Percentiles rank a stretch among this genome's conserved stretches.
These are phyloP conservation scores for Coemansia sp. DNA, from an alignment of 192 early-diverging fungal genomes.

Conservation along the genomic window DNA sequence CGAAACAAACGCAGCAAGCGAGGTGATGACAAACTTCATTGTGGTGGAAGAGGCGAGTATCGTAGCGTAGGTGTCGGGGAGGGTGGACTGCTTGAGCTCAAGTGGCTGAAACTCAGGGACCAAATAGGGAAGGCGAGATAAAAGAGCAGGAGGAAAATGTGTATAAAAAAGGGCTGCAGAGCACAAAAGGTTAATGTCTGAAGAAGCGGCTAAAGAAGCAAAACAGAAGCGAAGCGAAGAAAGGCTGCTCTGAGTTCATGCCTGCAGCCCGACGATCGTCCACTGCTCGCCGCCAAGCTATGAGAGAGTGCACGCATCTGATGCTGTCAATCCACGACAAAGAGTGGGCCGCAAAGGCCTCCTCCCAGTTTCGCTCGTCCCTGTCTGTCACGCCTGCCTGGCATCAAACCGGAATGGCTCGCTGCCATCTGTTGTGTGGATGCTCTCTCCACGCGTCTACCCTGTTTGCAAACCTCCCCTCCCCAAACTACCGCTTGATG, in stretches of 20 bases:
- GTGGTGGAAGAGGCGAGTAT: background rate
- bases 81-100: background rate
- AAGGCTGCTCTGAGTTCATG: background rate
- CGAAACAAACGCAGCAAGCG: slow-evolving; percentile 32
- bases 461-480: background rate
- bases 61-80: slow-evolving; percentile 1
- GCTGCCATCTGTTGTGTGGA: background rate
- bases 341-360: background rate
- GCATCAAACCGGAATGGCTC: background rate
- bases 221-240: slow-evolving; percentile 4
- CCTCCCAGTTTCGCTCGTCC: background rate
- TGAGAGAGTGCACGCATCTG: background rate
- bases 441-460: background rate
- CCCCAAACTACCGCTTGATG: slow-evolving; percentile 1
- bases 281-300: background rate
- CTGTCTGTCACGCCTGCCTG: background rate
- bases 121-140: background rate
- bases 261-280: slow-evolving; percentile 5
- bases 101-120: background rate
- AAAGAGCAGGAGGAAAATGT: background rate
- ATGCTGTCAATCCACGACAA: background rate
- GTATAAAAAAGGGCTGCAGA: background rate
- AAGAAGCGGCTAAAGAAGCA: background rate
- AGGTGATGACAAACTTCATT: slow-evolving; percentile 40
- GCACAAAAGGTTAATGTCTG: background rate